A percentile compares a stretch with the other conserved stretches of the same genome.
Conservation (phyloP, 2,329 filamentous ascomycete species). For the Colletotrichum viniferum region DNA sequence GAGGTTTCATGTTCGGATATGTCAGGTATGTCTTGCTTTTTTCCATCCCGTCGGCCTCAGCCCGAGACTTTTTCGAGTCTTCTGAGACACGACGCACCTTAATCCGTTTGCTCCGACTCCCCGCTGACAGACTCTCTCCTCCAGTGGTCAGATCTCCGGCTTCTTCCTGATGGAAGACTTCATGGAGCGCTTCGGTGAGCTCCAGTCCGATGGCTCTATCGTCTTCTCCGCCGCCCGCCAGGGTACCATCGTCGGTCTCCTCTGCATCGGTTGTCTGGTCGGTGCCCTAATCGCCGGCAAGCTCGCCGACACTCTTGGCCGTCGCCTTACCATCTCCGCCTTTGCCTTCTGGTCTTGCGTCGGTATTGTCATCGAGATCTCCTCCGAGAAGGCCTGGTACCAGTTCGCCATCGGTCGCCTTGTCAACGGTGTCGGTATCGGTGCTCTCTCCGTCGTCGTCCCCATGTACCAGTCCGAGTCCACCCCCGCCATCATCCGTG, state of each 20-base stretch:
- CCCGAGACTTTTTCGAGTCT: neutral
- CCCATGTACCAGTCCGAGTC: conserved; percentile 74
- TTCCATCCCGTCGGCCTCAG: neutral
- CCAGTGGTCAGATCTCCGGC: conserved; percentile 63
- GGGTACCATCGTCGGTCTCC: conserved; percentile 67
- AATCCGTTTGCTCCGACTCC: neutral
- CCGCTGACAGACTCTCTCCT: neutral
- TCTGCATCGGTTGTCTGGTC: conserved; percentile 63
- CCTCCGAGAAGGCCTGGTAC: conserved; percentile 60
- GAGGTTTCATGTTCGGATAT: conserved; percentile 64
- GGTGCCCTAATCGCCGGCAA: conserved; percentile 64
- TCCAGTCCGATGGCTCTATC: conserved; percentile 39
- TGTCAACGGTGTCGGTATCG: conserved; percentile 70
- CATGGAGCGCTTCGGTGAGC: conserved; percentile 55
- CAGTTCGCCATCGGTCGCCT: conserved; percentile 69
- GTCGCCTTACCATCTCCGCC: conserved; percentile 64
- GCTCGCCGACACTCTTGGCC: conserved; percentile 65
- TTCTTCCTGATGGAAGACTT: conserved; percentile 67
- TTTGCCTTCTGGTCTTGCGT: conserved; percentile 67
- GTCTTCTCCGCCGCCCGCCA: conserved; percentile 63
- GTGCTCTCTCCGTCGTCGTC: conserved; percentile 66
- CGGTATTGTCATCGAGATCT: conserved; percentile 68
- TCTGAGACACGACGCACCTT: neutral
- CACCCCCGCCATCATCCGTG: conserved; percentile 67
- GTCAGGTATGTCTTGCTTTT: conserved; percentile 44